Evolutionary conservation across 164 flowering plant species (phyloP), one percentile per base, ranked within the genome.

Genomic region (Tinospora cordifolia): DNA sequence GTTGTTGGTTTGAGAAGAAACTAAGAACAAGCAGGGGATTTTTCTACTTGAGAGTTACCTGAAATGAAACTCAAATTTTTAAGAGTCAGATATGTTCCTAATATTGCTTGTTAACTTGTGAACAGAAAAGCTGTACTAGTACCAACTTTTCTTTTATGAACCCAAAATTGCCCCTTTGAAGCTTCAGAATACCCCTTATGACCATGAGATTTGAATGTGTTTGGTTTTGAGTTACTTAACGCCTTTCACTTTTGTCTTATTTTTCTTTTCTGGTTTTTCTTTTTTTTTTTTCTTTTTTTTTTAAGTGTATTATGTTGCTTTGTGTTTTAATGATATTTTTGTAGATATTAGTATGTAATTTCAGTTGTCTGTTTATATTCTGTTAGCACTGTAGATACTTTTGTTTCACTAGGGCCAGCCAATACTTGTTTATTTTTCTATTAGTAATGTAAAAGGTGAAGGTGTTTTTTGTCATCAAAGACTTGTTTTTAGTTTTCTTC

Each of bases 391-490:
- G 24, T 60, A 39, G 70, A 65, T 21, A 46, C 46, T 40, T 25
- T 71, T 19, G 39, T 59, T 41, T 51, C 22, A 51, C 22, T 19
- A 15, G 59, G 59, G 22, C n/a, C 21, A 15, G 59, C 59, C 19
- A 6, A 51, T 2, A 51, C 3, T n/a, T 51, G 3, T 17, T 30
- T 51, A 17, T 62, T 27, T 12, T 57, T 54, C 63, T 51, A 30
- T 30, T 62, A 68, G 21, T 30, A 59, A 26, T 21, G 27, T 69
- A 58, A 59, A 73, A 71, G 47, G 41, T 36, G 17, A 39, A 80
- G 79, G 70, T 58, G 75, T 75, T 78, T 30, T 70, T 69, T 60
- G 81, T 77, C 84, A 71, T 60, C 63, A 75, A 78, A 78, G 73
- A 5, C 15, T 72, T 49, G 74, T 78, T 79, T 75, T 75, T 62